phyloP scores from a whole-genome alignment of 2,329 filamentous ascomycete species.

The Apiospora koreana region DNA sequence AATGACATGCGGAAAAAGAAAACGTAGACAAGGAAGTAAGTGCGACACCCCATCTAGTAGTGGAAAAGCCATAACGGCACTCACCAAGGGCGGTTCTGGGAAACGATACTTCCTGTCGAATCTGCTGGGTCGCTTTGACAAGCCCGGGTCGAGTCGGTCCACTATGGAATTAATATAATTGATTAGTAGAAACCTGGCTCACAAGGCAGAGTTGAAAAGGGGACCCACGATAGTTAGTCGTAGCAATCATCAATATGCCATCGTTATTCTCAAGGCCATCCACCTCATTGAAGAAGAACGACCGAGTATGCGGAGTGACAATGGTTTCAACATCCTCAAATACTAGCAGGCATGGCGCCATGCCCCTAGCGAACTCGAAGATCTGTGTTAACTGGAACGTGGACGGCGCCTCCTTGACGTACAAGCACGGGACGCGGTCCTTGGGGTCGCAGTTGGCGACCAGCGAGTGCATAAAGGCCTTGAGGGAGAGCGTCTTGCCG shows the following conservation, averaged over 20 bases:
- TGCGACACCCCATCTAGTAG: too few relatives aligned
- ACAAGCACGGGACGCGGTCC: conserved; percentile 52
- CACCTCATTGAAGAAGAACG: conserved; percentile 71
- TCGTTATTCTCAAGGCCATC: conserved; percentile 68
- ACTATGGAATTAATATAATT: conserved; percentile 29
- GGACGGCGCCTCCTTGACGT: conserved; percentile 63
- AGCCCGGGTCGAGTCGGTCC: conserved; percentile 64
- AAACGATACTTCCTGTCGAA: conserved; percentile 68
- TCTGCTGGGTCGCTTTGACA: conserved; percentile 61
- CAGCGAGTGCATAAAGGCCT: conserved; percentile 66
- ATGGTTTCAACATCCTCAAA: conserved; percentile 71
- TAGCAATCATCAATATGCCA: conserved; percentile 67
- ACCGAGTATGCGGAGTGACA: conserved; percentile 56
- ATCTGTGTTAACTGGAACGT: conserved; percentile 46
- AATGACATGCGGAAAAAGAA: not conserved
- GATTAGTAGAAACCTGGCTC: too few relatives aligned
- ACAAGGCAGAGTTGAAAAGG: too few relatives aligned
- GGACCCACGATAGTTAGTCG: conserved; percentile 52
- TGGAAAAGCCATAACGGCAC: too few relatives aligned
- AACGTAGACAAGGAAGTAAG: too few relatives aligned
- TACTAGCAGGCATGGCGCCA: conserved; percentile 67
- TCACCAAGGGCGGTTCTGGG: conserved; percentile 30
- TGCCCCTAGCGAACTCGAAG: conserved; percentile 57
- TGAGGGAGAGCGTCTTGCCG: conserved; percentile 70
- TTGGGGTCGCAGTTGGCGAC: conserved; percentile 47